Percentiles rank a stretch among this genome's conserved stretches.
These are phyloP conservation scores for Metschnikowia colocasiae DNA, from an alignment of 805 yeast genomes.

Conservation along the genomic window DNA sequence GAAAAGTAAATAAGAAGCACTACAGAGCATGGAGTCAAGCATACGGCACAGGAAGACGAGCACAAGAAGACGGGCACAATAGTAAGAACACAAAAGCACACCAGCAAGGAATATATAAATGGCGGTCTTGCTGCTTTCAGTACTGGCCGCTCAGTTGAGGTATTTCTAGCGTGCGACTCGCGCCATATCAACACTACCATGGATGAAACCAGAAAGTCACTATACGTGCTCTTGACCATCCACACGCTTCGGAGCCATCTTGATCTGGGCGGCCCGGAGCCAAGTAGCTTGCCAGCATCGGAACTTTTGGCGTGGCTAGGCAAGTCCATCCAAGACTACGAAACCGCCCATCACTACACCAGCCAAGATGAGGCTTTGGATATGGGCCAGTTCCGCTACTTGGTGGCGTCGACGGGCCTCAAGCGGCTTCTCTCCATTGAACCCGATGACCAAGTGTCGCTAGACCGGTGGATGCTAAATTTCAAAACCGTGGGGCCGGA, in stretches of 20 bases:
- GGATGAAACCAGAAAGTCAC: constrained; percentile 3
- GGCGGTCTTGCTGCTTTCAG: too few relatives aligned
- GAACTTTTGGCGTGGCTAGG: background rate
- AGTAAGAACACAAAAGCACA: too few relatives aligned
- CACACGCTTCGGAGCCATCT: background rate
- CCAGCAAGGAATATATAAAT: too few relatives aligned
- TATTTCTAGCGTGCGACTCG: background rate
- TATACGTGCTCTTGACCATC: constrained; percentile 4
- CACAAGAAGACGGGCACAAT: too few relatives aligned
- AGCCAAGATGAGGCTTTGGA: background rate
- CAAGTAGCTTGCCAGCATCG: background rate
- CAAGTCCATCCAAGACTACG: background rate
- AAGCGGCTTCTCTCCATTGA: background rate
- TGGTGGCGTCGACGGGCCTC: constrained; percentile 3
- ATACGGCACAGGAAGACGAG: too few relatives aligned
- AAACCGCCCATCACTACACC: background rate
- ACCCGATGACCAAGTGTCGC: background rate
- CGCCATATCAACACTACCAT: background rate
- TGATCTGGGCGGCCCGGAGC: background rate
- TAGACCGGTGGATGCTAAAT: background rate
- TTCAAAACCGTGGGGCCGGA: constrained; percentile 3
- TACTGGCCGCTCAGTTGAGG: too few relatives aligned
- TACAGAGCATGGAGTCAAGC: too few relatives aligned
- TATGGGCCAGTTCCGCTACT: background rate
- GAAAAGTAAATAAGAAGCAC: too few relatives aligned